Evolutionary conservation across 805 yeast species (phyloP).

Genomic region (Starmerella gropengiesseri): DNA sequence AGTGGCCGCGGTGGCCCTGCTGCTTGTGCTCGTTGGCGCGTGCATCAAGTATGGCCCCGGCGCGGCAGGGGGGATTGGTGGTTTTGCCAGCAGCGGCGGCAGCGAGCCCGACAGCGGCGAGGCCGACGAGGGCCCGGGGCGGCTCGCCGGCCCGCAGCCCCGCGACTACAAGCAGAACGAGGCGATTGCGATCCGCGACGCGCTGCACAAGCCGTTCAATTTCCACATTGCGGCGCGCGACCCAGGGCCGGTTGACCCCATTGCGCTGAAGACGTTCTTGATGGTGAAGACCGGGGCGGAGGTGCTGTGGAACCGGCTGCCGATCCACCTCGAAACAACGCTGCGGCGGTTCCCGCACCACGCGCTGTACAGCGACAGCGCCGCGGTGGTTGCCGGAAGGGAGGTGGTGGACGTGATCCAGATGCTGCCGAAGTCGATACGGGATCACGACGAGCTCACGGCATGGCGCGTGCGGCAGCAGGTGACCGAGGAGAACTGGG

Average conservation of each 20-base stretch:
- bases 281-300: conserved; percentile 5
- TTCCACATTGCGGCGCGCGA: conserved; percentile 3
- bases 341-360: conserved; percentile 28
- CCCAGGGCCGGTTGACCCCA: background rate
- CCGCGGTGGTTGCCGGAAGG: conserved; percentile 27
- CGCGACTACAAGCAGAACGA: background rate
- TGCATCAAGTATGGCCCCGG: no score
- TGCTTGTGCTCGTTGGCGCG: background rate
- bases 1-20: no score
- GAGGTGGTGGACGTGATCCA: conserved; percentile 29
- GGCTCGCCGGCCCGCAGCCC: no score
- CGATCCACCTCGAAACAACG: conserved; percentile 30
- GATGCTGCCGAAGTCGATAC: conserved; percentile 19
- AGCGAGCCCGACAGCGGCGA: background rate
- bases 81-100: no score
- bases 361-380: conserved; percentile 30
- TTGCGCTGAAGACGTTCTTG: background rate
- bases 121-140: no score
- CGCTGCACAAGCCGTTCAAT: background rate
- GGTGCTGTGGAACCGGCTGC: conserved; percentile 21
- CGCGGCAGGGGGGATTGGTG: no score
- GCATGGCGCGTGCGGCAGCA: conserved; percentile 26
- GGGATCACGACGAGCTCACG: conserved; percentile 12
- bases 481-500: conserved; percentile 23
- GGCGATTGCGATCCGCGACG: background rate